phyloP scores from a whole-genome alignment of 2,329 filamentous ascomycete species.

The Phialemonium atrogriseum region DNA sequence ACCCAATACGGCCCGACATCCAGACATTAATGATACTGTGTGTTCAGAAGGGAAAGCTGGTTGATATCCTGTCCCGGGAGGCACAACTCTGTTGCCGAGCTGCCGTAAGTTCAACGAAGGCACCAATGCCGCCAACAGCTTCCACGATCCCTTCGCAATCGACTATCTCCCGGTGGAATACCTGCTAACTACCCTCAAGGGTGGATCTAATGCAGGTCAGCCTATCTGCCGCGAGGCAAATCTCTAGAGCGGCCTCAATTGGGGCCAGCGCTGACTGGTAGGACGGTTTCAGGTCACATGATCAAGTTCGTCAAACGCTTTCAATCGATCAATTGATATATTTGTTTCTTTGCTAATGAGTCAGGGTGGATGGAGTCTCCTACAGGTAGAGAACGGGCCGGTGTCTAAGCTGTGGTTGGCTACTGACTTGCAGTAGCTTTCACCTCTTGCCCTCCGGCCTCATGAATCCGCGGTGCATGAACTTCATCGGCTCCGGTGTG shows the following conservation, averaged over 20 bases:
- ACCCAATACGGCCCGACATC: conserved; percentile 10
- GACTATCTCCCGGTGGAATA: conserved; percentile 11
- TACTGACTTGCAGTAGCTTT: conserved; percentile 33
- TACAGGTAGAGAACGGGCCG: conserved; percentile 20
- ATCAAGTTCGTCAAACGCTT: conserved; percentile 7
- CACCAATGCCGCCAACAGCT: conserved; percentile 7
- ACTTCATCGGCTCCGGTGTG: conserved; percentile 64
- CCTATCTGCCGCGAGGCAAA: conserved; percentile 9
- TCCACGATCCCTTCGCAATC: conserved; percentile 9
- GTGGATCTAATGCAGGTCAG: conserved; percentile 20
- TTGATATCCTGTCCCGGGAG: conserved; percentile 22
- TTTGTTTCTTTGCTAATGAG: conserved; percentile 5
- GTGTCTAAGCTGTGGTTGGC: conserved; percentile 6
- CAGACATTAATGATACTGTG: conserved; percentile 10
- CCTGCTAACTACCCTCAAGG: conserved; percentile 12
- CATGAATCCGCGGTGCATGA: conserved; percentile 61
- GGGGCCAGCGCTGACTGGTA: conserved; percentile 9
- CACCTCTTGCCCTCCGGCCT: conserved; percentile 63
- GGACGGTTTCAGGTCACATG: conserved; percentile 12
- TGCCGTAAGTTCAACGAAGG: conserved; percentile 18
- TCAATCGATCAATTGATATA: conserved; percentile 4
- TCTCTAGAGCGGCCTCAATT: conserved; percentile 9
- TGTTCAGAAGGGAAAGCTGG: conserved; percentile 26
- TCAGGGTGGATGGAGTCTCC: conserved; percentile 23
- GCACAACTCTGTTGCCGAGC: conserved; percentile 24